Base-by-base conservation (phyloP, 2,329 filamentous ascomycete genomes). In the Hirsutella thompsonii region DNA sequence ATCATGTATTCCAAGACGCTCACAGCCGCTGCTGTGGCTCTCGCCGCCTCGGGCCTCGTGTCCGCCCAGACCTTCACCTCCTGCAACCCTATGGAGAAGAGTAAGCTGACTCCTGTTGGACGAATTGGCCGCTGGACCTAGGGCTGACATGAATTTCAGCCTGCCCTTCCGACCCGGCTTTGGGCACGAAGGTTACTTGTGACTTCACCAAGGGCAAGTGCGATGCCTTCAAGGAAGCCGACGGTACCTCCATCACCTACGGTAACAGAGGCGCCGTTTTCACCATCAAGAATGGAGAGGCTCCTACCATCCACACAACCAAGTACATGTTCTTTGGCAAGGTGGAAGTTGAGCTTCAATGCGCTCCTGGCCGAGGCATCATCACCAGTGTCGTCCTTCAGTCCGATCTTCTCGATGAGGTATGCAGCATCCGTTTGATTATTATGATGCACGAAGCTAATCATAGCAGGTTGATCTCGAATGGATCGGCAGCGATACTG, bases 301-400 rank as follows among this genome's bases (percentile, higher is more conserved):
- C 74, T 38, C 81, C 86, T 30, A 86, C 83, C 28, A 86, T 94
- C 61, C 72, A 70, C 54, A 76, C 75, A 42, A 72, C 79, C 55
- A 89, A 88, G 74, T 96, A 94, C 71, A 86, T 98, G 61, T 95
- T 96, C 84, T 96, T 94, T 61, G 92, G 92, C 47, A 80, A 80
- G 55, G 76, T 95, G 52, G 83, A 93, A 41, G 77, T 87, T 45
- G 76, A 75, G 23, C 67, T 94, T 55, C 82, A 88, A 62, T 81
- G 83, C 32, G 81, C 92, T 20, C 74, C 82, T 3, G 92, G 90
- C 35, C 69, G 69, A 6, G 92, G 92, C 49, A 83, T 98, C 48
- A 84, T 98, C 47, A 95, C 88, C 65, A 89, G 83, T 48, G 73
- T 85, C 33, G 87, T 96, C 34, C 68, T 98, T 48, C 83, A 94